A percentile compares a stretch with the other conserved stretches of the same genome.
Conservation (phyloP, 2,329 filamentous ascomycete species). For the Rugonectria rugulosa region DNA sequence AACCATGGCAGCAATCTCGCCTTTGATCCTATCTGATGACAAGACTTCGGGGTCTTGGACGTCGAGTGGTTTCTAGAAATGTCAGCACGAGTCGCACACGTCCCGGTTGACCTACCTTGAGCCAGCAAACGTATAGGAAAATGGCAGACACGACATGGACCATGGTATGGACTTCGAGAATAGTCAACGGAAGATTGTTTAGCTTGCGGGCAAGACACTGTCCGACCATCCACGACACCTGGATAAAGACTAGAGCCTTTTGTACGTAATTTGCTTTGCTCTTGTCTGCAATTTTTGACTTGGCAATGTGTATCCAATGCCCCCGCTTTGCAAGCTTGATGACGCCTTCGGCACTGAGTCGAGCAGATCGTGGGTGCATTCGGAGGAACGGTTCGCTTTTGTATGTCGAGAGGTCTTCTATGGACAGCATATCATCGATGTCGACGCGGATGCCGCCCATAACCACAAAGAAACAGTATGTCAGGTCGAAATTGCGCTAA, state of each 20-base stretch:
- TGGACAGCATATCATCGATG: slow-evolving; percentile 16
- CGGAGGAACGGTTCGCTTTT: background rate
- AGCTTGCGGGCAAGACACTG: slow-evolving; percentile 44
- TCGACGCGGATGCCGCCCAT: slow-evolving; percentile 41
- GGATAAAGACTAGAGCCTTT: slow-evolving; percentile 46
- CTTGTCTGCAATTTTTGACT: slow-evolving; percentile 42
- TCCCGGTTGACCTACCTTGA: slow-evolving; percentile 6
- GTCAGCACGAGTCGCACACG: background rate
- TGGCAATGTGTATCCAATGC: slow-evolving; percentile 10
- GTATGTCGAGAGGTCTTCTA: background rate
- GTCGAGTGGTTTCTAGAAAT: slow-evolving; percentile 30
- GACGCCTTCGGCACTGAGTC: slow-evolving; percentile 6
- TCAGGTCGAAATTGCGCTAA: slow-evolving; percentile 16
- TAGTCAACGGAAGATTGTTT: slow-evolving; percentile 44
- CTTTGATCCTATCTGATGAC: background rate
- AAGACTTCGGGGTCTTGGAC: slow-evolving; percentile 15
- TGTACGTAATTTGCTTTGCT: slow-evolving; percentile 48
- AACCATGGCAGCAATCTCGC: slow-evolving; percentile 13
- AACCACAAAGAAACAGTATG: slow-evolving; percentile 41
- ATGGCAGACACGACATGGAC: slow-evolving; percentile 32
- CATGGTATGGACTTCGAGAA: slow-evolving; percentile 46
- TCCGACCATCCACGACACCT: slow-evolving; percentile 49
- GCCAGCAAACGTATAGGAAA: slow-evolving; percentile 30
- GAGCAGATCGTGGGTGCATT: slow-evolving; percentile 8
- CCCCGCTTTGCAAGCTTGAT: slow-evolving; percentile 18